phyloP scores from a whole-genome alignment of 164 flowering plant genomes.

The Chimonanthus salicifolius region DNA sequence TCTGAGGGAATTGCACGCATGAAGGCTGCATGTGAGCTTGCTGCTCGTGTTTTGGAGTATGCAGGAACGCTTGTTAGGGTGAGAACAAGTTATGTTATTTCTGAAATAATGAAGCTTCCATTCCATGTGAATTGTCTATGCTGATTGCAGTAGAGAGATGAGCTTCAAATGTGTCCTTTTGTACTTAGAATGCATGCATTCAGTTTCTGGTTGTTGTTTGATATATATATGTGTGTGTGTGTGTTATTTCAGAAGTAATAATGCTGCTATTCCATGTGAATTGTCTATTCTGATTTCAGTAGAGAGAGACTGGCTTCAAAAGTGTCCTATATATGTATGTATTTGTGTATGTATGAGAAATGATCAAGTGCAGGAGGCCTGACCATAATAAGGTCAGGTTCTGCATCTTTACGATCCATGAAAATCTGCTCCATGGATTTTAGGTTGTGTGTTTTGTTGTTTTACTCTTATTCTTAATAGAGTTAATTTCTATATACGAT shows the following conservation, averaged over 20 bases:
- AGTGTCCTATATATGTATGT: no score
- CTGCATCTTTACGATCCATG: background rate
- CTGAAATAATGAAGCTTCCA: background rate
- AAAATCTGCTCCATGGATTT: background rate
- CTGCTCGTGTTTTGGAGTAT: constrained; percentile 79
- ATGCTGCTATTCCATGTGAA: no score
- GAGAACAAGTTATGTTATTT: constrained; percentile 13
- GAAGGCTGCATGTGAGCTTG: constrained; percentile 90
- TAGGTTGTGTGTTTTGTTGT: background rate
- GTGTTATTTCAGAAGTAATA: no score
- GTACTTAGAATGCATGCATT: background rate
- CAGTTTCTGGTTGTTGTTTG: background rate
- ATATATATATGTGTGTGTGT: no score
- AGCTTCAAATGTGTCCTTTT: background rate
- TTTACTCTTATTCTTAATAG: background rate
- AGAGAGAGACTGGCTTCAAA: no score
- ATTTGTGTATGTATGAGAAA: no score
- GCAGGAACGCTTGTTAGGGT: constrained; percentile 94
- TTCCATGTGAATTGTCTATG: background rate
- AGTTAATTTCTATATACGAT: background rate
- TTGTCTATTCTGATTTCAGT: no score
- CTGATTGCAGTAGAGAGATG: background rate
- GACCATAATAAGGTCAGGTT: no score
- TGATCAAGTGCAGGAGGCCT: no score
- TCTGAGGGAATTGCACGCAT: constrained; percentile 66